Evolutionary conservation across 108 stramenopile species (phyloP).

Genomic region (Seminavis robusta): DNA sequence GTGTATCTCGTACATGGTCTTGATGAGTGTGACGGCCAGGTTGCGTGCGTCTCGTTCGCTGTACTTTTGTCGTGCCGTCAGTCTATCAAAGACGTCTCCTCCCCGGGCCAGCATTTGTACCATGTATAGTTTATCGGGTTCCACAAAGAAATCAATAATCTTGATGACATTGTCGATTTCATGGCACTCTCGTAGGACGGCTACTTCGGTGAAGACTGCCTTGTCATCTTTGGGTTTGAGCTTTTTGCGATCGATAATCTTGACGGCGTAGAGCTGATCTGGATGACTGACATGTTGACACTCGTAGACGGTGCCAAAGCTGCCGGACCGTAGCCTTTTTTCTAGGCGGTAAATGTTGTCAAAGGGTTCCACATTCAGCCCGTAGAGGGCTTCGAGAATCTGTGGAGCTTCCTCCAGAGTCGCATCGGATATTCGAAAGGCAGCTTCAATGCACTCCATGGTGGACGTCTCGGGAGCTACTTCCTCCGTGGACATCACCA

Average conservation of each 20-base stretch:
- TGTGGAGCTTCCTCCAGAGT: no score
- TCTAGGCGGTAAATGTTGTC: slow-evolving; percentile 43
- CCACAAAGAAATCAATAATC: slow-evolving; percentile 81
- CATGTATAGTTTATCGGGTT: slow-evolving; percentile 63
- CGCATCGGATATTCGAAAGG: no score
- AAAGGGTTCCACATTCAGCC: no score
- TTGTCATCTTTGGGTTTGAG: slow-evolving; percentile 43
- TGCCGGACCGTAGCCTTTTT: slow-evolving; percentile 54
- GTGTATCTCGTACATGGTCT: slow-evolving; percentile 75
- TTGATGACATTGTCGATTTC: slow-evolving; percentile 60
- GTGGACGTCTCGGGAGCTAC: no score
- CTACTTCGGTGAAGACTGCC: slow-evolving; percentile 57
- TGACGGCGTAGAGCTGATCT: slow-evolving; percentile 53
- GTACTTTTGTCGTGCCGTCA: slow-evolving; percentile 74
- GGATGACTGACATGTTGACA: slow-evolving; percentile 31
- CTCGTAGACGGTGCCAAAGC: slow-evolving; percentile 63
- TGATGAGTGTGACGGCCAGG: slow-evolving; percentile 53
- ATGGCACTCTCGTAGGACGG: slow-evolving; percentile 38
- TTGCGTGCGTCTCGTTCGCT: slow-evolving; percentile 87
- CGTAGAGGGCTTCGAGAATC: no score
- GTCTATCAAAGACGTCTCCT: slow-evolving; percentile 95
- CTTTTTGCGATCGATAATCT: slow-evolving; percentile 59
- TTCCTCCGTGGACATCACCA: no score
- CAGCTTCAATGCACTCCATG: no score
- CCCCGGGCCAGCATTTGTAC: slow-evolving; percentile 86